Base-by-base conservation (phyloP, 495 filamentous ascomycete genomes). In the Penicillium herquei region DNA sequence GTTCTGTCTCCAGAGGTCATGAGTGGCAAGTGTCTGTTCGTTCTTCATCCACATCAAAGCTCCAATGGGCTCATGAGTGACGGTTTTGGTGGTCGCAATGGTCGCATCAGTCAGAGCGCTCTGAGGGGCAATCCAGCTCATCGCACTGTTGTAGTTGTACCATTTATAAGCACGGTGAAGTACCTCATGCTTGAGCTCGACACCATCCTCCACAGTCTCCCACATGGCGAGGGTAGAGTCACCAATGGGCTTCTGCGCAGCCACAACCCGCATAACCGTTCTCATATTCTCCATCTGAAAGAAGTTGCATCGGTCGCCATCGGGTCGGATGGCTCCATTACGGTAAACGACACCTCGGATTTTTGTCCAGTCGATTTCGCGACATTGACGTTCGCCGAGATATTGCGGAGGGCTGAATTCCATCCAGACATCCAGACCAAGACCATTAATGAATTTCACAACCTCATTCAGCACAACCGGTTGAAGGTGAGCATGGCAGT, bases 11-110 rank as follows among this genome's bases (percentile, higher is more conserved):
- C 46, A 49, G 35, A 49, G 12, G 2, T 49, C 31, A 32, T 49
- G 46, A 3, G 46, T 14, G 17, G 31, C 46, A 7, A 49, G 31
- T 10, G 46, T 49, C 14, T 37, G 32, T 6, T 49, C 46, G 34
- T 49, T 35, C 46, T 49, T 49, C 46, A 49, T 49, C 46, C 46
- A 49, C 46, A 49, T 49, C 46, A 49, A 37, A 9, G 46, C 46
- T n/a, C 46, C 46, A 6, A 49, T 49, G 6, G 46, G 46, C 18
- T 49, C 46, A 11, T 35, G 16, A 3, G 13, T 10, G n/a, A 49
- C 46, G 21, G 46, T 49, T 32, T 32, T 37, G 13, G 46, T 14
- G 18, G 46, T 32, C 4, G 46, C 46, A 18, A 26, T 39, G 3
- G 16, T 39, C 14, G 46, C 46, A 26, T 49, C 46, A n/a, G 46